Conservation (phyloP, 164 flowering plant genomes). For the Vitis riparia region DNA sequence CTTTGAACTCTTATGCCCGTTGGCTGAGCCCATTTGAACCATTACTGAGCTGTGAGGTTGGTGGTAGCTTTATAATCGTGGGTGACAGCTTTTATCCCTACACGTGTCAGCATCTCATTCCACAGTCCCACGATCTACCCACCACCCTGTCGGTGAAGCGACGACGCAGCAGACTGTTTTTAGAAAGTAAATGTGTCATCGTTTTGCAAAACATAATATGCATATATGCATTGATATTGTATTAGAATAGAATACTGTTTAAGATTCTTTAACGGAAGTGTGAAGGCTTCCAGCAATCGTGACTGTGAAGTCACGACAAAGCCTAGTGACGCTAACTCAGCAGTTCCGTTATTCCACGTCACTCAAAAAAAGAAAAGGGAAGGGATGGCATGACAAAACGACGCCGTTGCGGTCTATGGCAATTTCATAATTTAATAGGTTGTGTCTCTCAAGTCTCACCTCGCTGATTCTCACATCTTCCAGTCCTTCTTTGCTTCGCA, state of each 20-base stretch:
- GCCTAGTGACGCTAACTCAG: background rate
- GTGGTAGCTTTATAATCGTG: background rate
- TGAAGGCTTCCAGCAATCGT: too few species aligned
- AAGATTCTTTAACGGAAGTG: too few species aligned
- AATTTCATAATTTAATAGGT: too few species aligned
- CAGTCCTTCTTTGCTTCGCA: constrained; percentile 1
- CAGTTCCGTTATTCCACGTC: background rate
- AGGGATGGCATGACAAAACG: background rate
- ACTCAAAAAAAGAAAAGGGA: background rate
- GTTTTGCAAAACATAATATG: too few species aligned
- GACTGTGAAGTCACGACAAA: constrained; percentile 20
- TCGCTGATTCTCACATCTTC: background rate
- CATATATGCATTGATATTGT: too few species aligned
- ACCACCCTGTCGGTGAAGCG: background rate
- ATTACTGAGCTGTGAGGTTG: too few species aligned
- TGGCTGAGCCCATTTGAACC: too few species aligned
- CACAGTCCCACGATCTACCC: background rate
- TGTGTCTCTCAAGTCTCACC: too few species aligned
- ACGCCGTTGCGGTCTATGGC: background rate
- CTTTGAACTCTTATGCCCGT: too few species aligned
- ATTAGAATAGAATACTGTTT: background rate
- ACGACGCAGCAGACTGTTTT: background rate
- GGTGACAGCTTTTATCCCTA: background rate
- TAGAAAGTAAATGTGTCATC: background rate
- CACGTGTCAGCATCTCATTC: background rate